phyloP scores from a whole-genome alignment of 306 rosid genomes.

The Mimosa bimucronata region DNA sequence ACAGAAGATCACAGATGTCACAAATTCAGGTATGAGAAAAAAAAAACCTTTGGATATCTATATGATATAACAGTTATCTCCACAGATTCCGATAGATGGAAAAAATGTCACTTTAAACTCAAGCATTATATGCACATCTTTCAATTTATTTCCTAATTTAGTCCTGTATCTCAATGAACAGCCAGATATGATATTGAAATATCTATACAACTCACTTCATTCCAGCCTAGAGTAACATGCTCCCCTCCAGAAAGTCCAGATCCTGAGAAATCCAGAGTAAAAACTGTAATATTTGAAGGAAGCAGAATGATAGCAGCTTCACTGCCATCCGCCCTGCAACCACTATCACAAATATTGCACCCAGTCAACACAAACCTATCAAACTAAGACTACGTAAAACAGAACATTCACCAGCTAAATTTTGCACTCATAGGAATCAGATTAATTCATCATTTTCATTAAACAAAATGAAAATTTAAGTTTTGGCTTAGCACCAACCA shows the following conservation, averaged over 20 bases:
- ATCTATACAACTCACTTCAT: slow-evolving; percentile 71
- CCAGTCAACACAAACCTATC: slow-evolving; percentile 40
- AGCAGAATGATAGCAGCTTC: slow-evolving; percentile 94
- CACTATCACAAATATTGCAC: slow-evolving; percentile 60
- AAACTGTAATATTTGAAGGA: slow-evolving; percentile 96
- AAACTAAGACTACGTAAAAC: not conserved
- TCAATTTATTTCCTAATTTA: not conserved
- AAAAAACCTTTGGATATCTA: slow-evolving; percentile 11
- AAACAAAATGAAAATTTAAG: not conserved
- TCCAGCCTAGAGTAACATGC: slow-evolving; percentile 93
- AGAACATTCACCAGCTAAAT: slow-evolving; percentile 24
- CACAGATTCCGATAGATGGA: not conserved
- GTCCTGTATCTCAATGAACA: not conserved
- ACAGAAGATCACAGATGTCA: not conserved
- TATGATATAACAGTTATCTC: not conserved
- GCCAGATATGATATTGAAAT: slow-evolving; percentile 22
- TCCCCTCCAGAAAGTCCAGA: slow-evolving; percentile 98
- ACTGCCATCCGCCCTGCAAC: slow-evolving; percentile 96
- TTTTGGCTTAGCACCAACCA: slow-evolving; percentile 9
- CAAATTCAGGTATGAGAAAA: not conserved
- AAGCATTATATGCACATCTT: not conserved
- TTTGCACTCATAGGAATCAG: not conserved
- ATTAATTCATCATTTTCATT: not conserved
- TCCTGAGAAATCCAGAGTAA: slow-evolving; percentile 92
- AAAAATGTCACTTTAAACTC: not conserved